Conservation (phyloP, 148 eudicot species). For the Rhododendron ferrugineum region DNA sequence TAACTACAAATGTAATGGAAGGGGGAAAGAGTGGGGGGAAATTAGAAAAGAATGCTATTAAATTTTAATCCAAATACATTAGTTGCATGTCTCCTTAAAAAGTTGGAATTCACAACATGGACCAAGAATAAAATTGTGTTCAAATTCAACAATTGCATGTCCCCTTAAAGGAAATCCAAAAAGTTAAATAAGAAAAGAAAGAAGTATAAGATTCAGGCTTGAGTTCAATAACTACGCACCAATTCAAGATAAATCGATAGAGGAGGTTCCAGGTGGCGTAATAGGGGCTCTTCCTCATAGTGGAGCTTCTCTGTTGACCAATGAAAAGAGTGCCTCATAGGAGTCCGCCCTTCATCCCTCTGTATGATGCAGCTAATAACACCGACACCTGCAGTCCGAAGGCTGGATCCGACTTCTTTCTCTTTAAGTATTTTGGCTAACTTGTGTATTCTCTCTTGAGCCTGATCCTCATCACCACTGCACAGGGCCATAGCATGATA, state of each 20-base stretch:
- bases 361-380: slow-evolving; percentile 97
- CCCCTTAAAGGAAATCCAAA: not conserved
- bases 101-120: not conserved
- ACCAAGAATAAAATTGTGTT: not conserved
- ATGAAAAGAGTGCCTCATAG: slow-evolving; percentile 96
- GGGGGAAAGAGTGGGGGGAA: not conserved
- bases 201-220: not conserved
- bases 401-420: slow-evolving; percentile 76
- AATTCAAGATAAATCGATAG: slow-evolving; percentile 92
- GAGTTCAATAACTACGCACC: slow-evolving; percentile 37
- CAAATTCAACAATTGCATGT: not conserved
- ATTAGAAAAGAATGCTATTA: not conserved
- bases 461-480: slow-evolving; percentile 99
- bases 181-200: not conserved
- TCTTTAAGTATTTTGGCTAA: slow-evolving; percentile 85
- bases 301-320: slow-evolving; percentile 76
- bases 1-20: not conserved
- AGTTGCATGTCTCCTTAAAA: not conserved
- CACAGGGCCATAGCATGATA: slow-evolving; percentile 17
- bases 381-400: slow-evolving; percentile 71
- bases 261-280: slow-evolving; percentile 98
- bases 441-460: slow-evolving; percentile 94
- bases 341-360: slow-evolving; percentile 96
- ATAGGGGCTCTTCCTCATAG: slow-evolving; percentile 75
- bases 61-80: not conserved